A percentile compares a stretch with the other conserved stretches of the same genome.
phyloP scores from a whole-genome alignment of 345 rosid genomes.

The Pelargonium nanum region DNA sequence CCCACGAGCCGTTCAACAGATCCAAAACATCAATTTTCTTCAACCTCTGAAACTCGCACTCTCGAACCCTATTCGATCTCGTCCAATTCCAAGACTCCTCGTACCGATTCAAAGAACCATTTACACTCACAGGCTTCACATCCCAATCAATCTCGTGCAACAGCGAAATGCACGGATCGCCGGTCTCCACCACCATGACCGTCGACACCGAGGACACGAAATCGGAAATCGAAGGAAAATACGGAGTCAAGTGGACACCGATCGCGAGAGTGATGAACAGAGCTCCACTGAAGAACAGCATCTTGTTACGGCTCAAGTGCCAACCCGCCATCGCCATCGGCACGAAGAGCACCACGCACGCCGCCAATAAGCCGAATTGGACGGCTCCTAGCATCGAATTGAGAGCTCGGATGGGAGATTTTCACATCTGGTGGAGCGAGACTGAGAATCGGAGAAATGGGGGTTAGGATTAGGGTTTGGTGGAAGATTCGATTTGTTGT shows the following conservation, averaged over 20 bases:
- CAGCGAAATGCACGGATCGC: conserved; percentile 13
- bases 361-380: conserved; percentile 17
- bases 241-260: conserved; percentile 22
- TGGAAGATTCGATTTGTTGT: background rate
- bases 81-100: conserved; percentile 14
- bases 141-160: conserved; percentile 15
- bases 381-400: conserved; percentile 12
- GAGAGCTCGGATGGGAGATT: background rate
- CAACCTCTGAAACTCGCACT: conserved; percentile 16
- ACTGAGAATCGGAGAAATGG: background rate
- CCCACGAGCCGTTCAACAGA: conserved; percentile 20
- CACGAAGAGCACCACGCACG: conserved; percentile 22
- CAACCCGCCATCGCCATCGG: conserved; percentile 25
- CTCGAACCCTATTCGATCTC: conserved; percentile 5
- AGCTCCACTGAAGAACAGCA: conserved; percentile 22
- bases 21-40: conserved; percentile 12
- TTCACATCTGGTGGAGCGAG: background rate
- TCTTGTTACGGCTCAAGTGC: conserved; percentile 24
- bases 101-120: conserved; percentile 4
- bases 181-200: conserved; percentile 2
- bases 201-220: conserved; percentile 8
- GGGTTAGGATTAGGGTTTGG: background rate
- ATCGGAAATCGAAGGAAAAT: conserved; percentile 18
- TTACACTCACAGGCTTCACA: conserved; percentile 1
- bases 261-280: conserved; percentile 25